phyloP scores from a whole-genome alignment of 768 basidiomycete species.

The Heimioporus sp. region DNA sequence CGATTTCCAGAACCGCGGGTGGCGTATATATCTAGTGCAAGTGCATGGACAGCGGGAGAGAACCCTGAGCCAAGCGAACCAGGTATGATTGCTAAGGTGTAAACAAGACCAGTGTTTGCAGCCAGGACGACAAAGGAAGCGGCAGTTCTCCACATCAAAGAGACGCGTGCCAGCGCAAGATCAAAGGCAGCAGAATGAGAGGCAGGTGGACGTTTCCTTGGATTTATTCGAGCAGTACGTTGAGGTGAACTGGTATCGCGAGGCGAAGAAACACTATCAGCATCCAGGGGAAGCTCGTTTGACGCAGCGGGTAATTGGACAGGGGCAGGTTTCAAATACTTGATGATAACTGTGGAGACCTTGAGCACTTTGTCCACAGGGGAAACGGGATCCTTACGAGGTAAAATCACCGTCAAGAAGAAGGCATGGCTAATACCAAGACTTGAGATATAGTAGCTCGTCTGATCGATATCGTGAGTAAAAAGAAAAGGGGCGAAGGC shows the following conservation, averaged over 20 bases:
- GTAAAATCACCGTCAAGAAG: constrained; percentile 55
- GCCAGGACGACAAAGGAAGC: constrained; percentile 51
- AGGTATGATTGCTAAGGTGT: constrained; percentile 48
- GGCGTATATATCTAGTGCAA: constrained; percentile 66
- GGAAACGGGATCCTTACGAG: constrained; percentile 45
- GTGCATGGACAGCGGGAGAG: constrained; percentile 63
- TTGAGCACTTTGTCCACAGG: neutral
- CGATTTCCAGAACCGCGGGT: constrained; percentile 41
- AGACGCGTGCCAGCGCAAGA: constrained; percentile 62
- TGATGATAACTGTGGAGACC: constrained; percentile 48
- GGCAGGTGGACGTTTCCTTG: neutral
- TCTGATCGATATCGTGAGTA: constrained; percentile 33
- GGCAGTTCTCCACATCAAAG: constrained; percentile 54
- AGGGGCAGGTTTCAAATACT: constrained; percentile 45
- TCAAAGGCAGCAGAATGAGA: constrained; percentile 57
- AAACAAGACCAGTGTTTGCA: constrained; percentile 46
- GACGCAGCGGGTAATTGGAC: constrained; percentile 12
- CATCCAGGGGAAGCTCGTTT: constrained; percentile 17
- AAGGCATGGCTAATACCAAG: constrained; percentile 53
- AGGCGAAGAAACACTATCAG: neutral
- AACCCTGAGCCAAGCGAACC: constrained; percentile 63
- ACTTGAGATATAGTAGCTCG: constrained; percentile 71
- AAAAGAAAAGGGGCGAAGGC: neutral
- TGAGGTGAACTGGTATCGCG: neutral
- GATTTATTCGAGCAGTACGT: constrained; percentile 1